phyloP scores from a whole-genome alignment of 1,139 yeast species.

The Hanseniaspora uvarum region DNA sequence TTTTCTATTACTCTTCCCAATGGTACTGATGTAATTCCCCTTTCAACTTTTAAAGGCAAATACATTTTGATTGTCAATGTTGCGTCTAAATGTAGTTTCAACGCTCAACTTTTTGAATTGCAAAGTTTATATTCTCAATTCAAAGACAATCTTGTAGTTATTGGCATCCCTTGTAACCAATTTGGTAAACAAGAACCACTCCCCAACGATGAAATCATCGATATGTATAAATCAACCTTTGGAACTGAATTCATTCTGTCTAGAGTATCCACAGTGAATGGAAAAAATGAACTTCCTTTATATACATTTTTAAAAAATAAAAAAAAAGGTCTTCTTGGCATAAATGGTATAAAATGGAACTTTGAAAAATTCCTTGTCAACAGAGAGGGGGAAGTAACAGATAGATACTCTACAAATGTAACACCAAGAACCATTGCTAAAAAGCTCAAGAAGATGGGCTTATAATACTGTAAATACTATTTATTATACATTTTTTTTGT shows the following conservation, averaged over 20 bases:
- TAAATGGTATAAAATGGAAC: slow-evolving; percentile 70
- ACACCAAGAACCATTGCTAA: slow-evolving; percentile 53
- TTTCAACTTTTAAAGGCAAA: slow-evolving; percentile 61
- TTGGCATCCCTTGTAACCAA: slow-evolving; percentile 87
- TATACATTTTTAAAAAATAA: slow-evolving; percentile 58
- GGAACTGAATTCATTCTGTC: slow-evolving; percentile 56
- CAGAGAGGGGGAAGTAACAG: slow-evolving; percentile 52
- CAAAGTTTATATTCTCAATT: slow-evolving; percentile 67
- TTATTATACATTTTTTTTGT: background rate
- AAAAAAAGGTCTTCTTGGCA: slow-evolving; percentile 49
- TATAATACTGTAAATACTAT: slow-evolving; percentile 18
- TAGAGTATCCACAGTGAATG: slow-evolving; percentile 75
- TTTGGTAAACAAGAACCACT: slow-evolving; percentile 80
- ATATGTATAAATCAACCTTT: slow-evolving; percentile 47
- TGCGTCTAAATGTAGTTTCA: slow-evolving; percentile 56
- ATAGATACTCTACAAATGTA: slow-evolving; percentile 53
- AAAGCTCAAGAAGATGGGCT: slow-evolving; percentile 35
- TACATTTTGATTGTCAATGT: slow-evolving; percentile 76
- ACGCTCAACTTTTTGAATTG: slow-evolving; percentile 57
- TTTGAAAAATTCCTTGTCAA: slow-evolving; percentile 75
- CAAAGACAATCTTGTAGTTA: slow-evolving; percentile 50
- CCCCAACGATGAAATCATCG: slow-evolving; percentile 46
- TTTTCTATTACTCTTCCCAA: slow-evolving; percentile 41
- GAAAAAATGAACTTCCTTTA: slow-evolving; percentile 60
- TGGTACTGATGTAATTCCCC: slow-evolving; percentile 45